These are phyloP conservation scores for Didymellaceae sp. DNA, from an alignment of 2,329 filamentous ascomycete genomes.

Conservation along the genomic window DNA sequence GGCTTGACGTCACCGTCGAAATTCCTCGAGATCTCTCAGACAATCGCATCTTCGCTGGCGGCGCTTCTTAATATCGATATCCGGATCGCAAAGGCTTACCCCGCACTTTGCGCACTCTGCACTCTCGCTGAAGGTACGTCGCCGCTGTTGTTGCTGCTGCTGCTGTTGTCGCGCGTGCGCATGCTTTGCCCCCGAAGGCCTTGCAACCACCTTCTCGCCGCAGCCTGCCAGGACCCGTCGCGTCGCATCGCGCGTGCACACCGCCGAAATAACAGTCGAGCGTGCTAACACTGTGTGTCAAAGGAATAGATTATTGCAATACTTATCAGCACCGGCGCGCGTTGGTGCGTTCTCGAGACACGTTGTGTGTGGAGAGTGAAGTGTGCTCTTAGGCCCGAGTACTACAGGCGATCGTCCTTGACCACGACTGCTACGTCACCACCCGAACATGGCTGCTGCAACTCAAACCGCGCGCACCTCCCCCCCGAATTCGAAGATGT, in stretches of 20 bases:
- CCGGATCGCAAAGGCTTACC: constrained; percentile 29
- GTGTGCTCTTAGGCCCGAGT: constrained; percentile 32
- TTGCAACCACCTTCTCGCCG: constrained; percentile 26
- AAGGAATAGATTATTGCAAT: constrained; percentile 6
- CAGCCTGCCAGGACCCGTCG: constrained; percentile 14
- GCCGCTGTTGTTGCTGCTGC: constrained; percentile 21
- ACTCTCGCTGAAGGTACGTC: constrained; percentile 39
- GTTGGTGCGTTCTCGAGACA: constrained; percentile 21
- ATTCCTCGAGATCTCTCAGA: constrained; percentile 26
- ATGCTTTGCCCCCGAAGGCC: constrained; percentile 28
- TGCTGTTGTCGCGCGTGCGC: constrained; percentile 24
- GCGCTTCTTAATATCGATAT: constrained; percentile 22
- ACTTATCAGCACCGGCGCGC: constrained; percentile 14
- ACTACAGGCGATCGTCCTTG: constrained; percentile 38
- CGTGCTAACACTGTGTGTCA: constrained; percentile 5
- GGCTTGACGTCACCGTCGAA: constrained; percentile 41
- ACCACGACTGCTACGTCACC: constrained; percentile 46
- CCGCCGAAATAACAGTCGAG: background rate
- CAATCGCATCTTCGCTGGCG: constrained; percentile 27
- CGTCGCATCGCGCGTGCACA: constrained; percentile 17
- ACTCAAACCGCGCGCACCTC: constrained; percentile 44
- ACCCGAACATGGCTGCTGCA: constrained; percentile 45
- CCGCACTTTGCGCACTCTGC: constrained; percentile 34
- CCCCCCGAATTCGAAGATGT: constrained; percentile 47
- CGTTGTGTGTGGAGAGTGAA: constrained; percentile 35